These are phyloP conservation scores for Nemania sp. DNA, from an alignment of 2,329 filamentous ascomycete species.

Conservation along the genomic window DNA sequence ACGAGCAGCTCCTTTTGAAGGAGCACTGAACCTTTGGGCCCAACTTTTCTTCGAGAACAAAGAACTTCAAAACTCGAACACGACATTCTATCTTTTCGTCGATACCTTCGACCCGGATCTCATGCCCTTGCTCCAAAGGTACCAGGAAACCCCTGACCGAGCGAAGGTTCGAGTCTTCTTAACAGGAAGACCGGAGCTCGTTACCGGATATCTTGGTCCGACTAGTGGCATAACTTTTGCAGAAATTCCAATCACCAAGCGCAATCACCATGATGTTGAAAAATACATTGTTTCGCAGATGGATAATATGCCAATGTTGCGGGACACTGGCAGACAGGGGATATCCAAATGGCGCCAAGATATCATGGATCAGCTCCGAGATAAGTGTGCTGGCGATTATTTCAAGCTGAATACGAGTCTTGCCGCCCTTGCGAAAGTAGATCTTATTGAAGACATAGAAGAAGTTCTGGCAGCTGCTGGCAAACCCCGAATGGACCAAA, in stretches of 20 bases:
- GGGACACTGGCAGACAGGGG: constrained; percentile 43
- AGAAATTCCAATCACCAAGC: constrained; percentile 44
- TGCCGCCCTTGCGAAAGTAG: constrained; percentile 50
- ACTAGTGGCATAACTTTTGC: constrained; percentile 35
- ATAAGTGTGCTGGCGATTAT: constrained; percentile 50
- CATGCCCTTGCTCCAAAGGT: constrained; percentile 44
- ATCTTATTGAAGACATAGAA: constrained; percentile 53
- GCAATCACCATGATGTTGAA: constrained; percentile 48
- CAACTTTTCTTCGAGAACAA: constrained; percentile 51
- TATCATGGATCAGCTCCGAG: constrained; percentile 46
- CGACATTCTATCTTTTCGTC: constrained; percentile 52
- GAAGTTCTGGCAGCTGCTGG: constrained; percentile 49
- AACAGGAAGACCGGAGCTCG: constrained; percentile 42
- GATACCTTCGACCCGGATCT: constrained; percentile 48
- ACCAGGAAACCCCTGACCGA: constrained; percentile 39
- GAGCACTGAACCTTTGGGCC: constrained; percentile 49
- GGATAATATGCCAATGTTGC: constrained; percentile 50
- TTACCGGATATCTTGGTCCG: constrained; percentile 38
- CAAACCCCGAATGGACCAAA: constrained; percentile 50
- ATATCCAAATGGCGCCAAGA: constrained; percentile 51
- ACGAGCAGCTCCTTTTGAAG: constrained; percentile 43
- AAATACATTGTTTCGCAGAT: constrained; percentile 50
- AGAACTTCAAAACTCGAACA: constrained; percentile 48
- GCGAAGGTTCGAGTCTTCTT: constrained; percentile 48
- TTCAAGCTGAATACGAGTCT: constrained; percentile 51